Evolutionary conservation across 768 basidiomycete species (phyloP).

Genomic region (Tremella yokohamensis): DNA sequence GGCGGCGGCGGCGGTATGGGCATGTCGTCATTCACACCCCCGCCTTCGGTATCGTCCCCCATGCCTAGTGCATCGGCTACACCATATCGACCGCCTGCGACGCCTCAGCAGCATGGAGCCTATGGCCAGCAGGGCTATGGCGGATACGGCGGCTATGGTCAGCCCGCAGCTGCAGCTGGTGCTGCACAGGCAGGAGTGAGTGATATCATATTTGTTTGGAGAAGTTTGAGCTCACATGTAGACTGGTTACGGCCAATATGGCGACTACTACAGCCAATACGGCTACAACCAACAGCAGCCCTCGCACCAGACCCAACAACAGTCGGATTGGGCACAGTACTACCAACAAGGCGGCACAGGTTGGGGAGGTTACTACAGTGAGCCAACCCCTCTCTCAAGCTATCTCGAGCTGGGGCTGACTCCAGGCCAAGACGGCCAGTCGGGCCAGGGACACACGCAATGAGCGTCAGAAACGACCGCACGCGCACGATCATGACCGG

Average conservation of each 20-base stretch:
- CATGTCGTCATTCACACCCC: background rate
- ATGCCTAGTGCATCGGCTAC: background rate
- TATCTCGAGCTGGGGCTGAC: background rate
- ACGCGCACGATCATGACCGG: too few relatives aligned
- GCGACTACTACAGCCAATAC: conserved; percentile 38
- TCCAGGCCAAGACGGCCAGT: conserved; percentile 18
- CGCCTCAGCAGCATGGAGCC: conserved; percentile 59
- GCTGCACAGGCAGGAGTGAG: conserved; percentile 57
- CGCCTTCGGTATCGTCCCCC: background rate
- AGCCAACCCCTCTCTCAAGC: conserved; percentile 8
- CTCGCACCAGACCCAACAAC: conserved; percentile 21
- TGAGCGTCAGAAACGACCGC: background rate
- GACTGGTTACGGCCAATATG: conserved; percentile 24
- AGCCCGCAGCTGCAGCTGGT: conserved; percentile 59
- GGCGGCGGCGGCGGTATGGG: conserved; percentile 27
- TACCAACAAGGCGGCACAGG: conserved; percentile 26
- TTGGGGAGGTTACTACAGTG: conserved; percentile 41
- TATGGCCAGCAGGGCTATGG: background rate
- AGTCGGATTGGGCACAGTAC: conserved; percentile 35
- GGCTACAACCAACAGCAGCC: conserved; percentile 36
- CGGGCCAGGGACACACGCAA: conserved; percentile 4
- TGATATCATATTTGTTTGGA: conserved; percentile 63
- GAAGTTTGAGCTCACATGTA: conserved; percentile 16
- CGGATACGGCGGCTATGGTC: background rate
- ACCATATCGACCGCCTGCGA: conserved; percentile 6